phyloP scores from a whole-genome alignment of 1,284 basidiomycete species.

The Cutaneotrichosporon sp. region DNA sequence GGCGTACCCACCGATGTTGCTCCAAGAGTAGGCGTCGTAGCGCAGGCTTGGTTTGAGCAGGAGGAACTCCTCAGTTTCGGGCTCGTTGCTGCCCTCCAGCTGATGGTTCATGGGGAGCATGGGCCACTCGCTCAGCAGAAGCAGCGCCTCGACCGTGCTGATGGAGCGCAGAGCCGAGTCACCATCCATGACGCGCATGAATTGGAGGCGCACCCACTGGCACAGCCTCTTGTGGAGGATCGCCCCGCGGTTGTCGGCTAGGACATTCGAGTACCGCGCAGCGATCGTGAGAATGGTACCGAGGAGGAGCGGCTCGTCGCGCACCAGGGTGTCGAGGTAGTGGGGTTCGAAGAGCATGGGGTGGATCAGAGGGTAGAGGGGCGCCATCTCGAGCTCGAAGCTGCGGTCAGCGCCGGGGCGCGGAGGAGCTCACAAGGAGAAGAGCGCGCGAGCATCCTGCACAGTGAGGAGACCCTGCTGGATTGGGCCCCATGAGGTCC shows the following conservation, averaged over 20 bases:
- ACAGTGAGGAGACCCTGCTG: constrained; percentile 15
- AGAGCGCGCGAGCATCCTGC: constrained; percentile 14
- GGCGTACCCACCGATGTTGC: constrained; percentile 9
- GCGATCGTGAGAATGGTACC: constrained; percentile 20
- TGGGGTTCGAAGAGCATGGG: constrained; percentile 13
- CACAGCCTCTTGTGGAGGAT: constrained; percentile 10
- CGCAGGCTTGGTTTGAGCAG: constrained; percentile 16
- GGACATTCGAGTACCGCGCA: constrained; percentile 15
- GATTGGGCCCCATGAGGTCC: constrained; percentile 17
- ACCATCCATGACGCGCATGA: constrained; percentile 18
- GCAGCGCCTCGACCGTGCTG: constrained; percentile 20
- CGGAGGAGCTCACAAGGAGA: constrained; percentile 10
- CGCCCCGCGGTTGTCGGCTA: constrained; percentile 6
- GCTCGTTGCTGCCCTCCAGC: neutral
- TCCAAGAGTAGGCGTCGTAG: constrained; percentile 21
- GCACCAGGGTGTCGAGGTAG: constrained; percentile 18
- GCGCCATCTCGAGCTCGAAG: constrained; percentile 21
- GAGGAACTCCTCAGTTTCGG: constrained; percentile 10
- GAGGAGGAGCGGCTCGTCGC: constrained; percentile 15
- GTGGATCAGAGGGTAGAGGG: constrained; percentile 20
- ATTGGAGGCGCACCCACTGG: constrained; percentile 16
- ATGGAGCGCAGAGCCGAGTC: constrained; percentile 13
- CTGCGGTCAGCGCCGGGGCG: constrained; percentile 7
- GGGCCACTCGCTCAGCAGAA: constrained; percentile 23
- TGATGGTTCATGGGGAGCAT: constrained; percentile 13